phyloP scores from a whole-genome alignment of 108 stramenopile species.

The Cyclotella choctawhatcheeana region DNA sequence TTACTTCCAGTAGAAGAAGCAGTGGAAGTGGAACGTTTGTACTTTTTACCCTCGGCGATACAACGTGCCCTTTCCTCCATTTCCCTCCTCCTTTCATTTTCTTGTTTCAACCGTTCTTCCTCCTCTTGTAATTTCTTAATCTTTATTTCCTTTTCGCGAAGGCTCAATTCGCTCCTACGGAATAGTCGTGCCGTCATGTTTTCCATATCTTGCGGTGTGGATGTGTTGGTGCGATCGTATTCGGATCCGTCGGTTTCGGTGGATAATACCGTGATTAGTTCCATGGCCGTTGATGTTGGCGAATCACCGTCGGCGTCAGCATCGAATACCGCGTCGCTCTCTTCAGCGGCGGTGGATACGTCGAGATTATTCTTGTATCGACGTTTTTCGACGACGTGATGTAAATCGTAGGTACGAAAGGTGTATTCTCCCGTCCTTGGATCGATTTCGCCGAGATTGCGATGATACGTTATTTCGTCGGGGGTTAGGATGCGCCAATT shows the following conservation, averaged over 20 bases:
- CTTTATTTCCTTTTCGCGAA: constrained; percentile 8
- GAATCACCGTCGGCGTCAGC: background rate
- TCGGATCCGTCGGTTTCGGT: constrained; percentile 5
- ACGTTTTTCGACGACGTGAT: constrained; percentile 17
- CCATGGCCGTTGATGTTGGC: constrained; percentile 9
- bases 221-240: background rate
- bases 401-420: constrained; percentile 33
- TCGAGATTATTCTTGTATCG: background rate
- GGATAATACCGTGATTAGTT: constrained; percentile 2
- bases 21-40: background rate
- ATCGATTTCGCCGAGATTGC: constrained; percentile 1
- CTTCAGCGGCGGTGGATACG: constrained; percentile 7
- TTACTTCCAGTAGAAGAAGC: background rate
- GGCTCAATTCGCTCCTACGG: constrained; percentile 31
- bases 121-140: background rate
- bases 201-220: constrained; percentile 22
- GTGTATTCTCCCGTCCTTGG: constrained; percentile 13
- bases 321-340: background rate
- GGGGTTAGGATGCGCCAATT: constrained; percentile 15
- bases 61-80: constrained; percentile 2
- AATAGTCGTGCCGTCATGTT: constrained; percentile 46
- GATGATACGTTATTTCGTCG: background rate
- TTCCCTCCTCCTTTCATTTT: background rate
- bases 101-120: constrained; percentile 7
- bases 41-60: background rate